Evolutionary conservation across 352 stramenopile genomes (phyloP).

Genomic region (Globisporangium nodosum): DNA sequence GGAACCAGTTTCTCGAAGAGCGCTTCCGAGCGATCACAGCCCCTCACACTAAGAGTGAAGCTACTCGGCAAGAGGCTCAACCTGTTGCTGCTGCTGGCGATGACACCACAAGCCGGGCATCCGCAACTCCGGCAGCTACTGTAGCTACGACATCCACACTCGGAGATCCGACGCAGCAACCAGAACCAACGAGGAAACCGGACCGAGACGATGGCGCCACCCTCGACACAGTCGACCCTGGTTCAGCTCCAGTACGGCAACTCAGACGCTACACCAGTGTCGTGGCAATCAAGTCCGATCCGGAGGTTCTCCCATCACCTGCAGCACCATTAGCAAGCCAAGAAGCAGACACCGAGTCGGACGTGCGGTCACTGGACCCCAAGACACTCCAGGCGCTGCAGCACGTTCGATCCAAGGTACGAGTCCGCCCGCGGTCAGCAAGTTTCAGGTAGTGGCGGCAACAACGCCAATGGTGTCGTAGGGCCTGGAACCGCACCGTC

Average conservation of each 20-base stretch:
- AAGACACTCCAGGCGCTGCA: slow-evolving; percentile 40
- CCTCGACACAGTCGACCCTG: neutral
- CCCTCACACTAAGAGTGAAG: neutral
- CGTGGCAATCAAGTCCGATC: neutral
- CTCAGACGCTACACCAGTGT: neutral
- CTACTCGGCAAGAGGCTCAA: neutral
- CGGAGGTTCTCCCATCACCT: neutral
- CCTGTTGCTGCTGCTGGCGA: neutral
- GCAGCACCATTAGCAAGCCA: neutral
- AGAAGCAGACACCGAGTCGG: neutral
- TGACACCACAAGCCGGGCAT: neutral
- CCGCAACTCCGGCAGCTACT: neutral
- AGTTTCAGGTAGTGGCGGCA: neutral
- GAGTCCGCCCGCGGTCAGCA: slow-evolving; percentile 44
- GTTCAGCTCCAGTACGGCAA: neutral
- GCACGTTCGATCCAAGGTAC: slow-evolving; percentile 29
- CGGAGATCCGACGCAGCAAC: neutral
- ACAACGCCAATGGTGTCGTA: neutral
- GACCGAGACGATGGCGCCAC: neutral
- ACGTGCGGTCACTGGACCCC: slow-evolving; percentile 27
- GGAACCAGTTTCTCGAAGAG: slow-evolving; percentile 59
- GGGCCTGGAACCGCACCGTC: too few species aligned
- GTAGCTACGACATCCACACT: neutral
- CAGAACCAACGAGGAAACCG: neutral
- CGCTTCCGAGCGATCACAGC: slow-evolving; percentile 32